Conservation (phyloP, 1,139 yeast genomes). For the Eremothecium cymbalariae region DNA sequence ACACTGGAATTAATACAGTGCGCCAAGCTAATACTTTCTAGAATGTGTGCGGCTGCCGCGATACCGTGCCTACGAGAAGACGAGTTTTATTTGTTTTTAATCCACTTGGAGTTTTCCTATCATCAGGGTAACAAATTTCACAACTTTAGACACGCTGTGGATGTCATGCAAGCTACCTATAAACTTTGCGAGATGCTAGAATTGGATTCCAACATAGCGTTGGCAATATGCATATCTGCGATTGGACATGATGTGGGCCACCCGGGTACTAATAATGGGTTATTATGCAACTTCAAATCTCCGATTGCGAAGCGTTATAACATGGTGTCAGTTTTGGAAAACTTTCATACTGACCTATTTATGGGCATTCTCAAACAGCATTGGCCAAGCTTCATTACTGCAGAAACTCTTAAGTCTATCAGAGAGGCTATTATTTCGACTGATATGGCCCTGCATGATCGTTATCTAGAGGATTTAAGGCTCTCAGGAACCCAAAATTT, state of each 20-base stretch:
- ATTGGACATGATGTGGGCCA: conserved; percentile 95
- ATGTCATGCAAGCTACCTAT: conserved; percentile 80
- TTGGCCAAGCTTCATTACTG: conserved; percentile 49
- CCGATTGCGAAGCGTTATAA: conserved; percentile 58
- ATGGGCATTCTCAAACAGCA: conserved; percentile 47
- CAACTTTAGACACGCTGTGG: conserved; percentile 91
- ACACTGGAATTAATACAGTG: conserved; percentile 26
- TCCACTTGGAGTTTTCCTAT: conserved; percentile 54
- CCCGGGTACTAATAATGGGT: conserved; percentile 85
- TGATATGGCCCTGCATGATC: conserved; percentile 87
- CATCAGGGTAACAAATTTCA: conserved; percentile 84
- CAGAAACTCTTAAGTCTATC: conserved; percentile 14
- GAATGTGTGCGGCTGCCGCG: conserved; percentile 17
- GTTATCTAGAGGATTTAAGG: conserved; percentile 42
- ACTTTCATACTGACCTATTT: conserved; percentile 73
- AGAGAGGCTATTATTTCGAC: conserved; percentile 63
- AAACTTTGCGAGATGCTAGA: conserved; percentile 16
- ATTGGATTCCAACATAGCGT: conserved; percentile 6
- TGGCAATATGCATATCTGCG: conserved; percentile 60
- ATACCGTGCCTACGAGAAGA: conserved; percentile 16
- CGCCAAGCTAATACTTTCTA: conserved; percentile 20
- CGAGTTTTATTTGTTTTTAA: conserved; percentile 21
- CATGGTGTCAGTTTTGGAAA: conserved; percentile 69
- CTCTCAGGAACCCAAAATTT: conserved; percentile 16
- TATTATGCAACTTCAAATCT: conserved; percentile 53